Percentiles rank a stretch among this genome's conserved stretches.
phyloP scores from a whole-genome alignment of 768 basidiomycete species.

The Hypholoma fasciculare region DNA sequence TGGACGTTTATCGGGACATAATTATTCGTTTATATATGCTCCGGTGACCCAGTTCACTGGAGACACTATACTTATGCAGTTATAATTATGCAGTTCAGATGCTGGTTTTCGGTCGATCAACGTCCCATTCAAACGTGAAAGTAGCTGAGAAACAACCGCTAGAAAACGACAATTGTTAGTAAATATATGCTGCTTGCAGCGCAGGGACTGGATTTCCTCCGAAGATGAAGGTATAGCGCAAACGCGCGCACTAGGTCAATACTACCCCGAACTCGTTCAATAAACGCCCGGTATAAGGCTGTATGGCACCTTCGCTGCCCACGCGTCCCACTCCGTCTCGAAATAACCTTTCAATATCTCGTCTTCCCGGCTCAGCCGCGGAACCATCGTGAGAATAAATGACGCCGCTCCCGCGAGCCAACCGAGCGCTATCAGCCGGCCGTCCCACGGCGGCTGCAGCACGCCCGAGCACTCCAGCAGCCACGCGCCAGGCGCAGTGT shows the following conservation, averaged over 20 bases:
- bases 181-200: too few relatives aligned
- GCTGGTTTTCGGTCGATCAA: too few relatives aligned
- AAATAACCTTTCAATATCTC: conserved; percentile 27
- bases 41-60: too few relatives aligned
- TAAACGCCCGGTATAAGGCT: conserved; percentile 26
- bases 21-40: too few relatives aligned
- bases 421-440: conserved; percentile 10
- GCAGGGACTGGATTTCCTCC: too few relatives aligned
- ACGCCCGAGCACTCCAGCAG: conserved; percentile 16
- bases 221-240: not conserved
- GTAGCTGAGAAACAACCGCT: too few relatives aligned
- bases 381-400: conserved; percentile 4
- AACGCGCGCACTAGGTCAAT: not conserved
- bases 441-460: conserved; percentile 8
- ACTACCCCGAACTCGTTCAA: not conserved
- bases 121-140: too few relatives aligned
- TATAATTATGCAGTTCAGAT: too few relatives aligned
- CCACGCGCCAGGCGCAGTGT: conserved; percentile 13
- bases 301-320: conserved; percentile 26
- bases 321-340: conserved; percentile 31
- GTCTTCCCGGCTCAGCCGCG: conserved; percentile 31
- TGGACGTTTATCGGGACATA: too few relatives aligned
- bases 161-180: too few relatives aligned
- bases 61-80: too few relatives aligned
- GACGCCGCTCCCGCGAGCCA: conserved; percentile 11